phyloP scores from a whole-genome alignment of 371 early-diverging fungal genomes.

The Mucor velutinosus region DNA sequence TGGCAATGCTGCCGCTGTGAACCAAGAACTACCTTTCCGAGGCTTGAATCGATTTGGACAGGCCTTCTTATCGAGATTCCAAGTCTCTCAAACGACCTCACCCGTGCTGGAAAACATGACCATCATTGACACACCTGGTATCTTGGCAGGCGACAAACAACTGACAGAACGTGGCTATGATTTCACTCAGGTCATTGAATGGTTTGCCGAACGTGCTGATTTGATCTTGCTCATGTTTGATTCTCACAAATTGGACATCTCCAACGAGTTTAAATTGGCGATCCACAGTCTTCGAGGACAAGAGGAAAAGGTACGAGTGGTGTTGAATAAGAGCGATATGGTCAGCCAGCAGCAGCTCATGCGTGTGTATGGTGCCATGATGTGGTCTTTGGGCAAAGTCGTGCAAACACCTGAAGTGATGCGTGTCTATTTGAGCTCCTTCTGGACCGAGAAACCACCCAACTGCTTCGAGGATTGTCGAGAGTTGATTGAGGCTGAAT shows the following conservation, averaged over 20 bases:
- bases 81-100: conserved; percentile 78
- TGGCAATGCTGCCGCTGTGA: conserved; percentile 88
- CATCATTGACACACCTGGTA: conserved; percentile 88
- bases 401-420: conserved; percentile 88
- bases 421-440: conserved; percentile 83
- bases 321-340: conserved; percentile 89
- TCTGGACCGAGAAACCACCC: conserved; percentile 79
- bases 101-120: conserved; percentile 81
- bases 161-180: conserved; percentile 80
- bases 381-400: conserved; percentile 94
- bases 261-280: conserved; percentile 86
- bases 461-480: conserved; percentile 76
- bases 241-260: conserved; percentile 88
- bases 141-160: conserved; percentile 88
- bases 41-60: conserved; percentile 80
- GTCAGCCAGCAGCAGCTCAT: conserved; percentile 86
- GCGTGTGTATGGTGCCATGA: conserved; percentile 91
- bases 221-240: conserved; percentile 87
- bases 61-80: conserved; percentile 81
- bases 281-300: conserved; percentile 80
- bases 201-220: conserved; percentile 91
- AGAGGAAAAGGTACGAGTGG: conserved; percentile 84
- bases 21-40: conserved; percentile 78
- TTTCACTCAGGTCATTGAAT: conserved; percentile 79
- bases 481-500: conserved; percentile 73